These are phyloP conservation scores for Boletus mariae DNA, from an alignment of 1,284 basidiomycete species.

Conservation along the genomic window DNA sequence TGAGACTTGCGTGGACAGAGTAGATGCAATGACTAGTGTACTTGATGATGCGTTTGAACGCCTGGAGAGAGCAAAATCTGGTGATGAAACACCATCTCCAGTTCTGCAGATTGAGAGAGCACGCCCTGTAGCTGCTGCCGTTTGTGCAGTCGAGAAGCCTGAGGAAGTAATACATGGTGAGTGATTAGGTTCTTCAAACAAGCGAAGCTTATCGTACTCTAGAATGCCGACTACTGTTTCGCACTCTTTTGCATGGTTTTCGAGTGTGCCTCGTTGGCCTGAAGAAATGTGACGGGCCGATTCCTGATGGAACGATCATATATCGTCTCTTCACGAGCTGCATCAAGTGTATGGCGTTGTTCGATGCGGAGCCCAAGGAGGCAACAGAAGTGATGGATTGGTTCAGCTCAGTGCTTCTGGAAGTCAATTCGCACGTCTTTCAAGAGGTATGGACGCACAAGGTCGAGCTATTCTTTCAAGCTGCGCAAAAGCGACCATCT, in stretches of 20 bases:
- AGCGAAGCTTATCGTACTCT: slow-evolving; percentile 11
- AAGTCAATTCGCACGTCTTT: slow-evolving; percentile 88
- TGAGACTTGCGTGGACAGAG: slow-evolving; percentile 83
- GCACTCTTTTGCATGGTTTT: slow-evolving; percentile 88
- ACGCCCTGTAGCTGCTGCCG: slow-evolving; percentile 71
- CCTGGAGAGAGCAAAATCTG: slow-evolving; percentile 49
- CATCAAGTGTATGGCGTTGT: slow-evolving; percentile 82
- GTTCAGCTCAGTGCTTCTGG: slow-evolving; percentile 74
- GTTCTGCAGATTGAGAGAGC: slow-evolving; percentile 70
- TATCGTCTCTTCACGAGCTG: slow-evolving; percentile 86
- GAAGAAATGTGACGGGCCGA: slow-evolving; percentile 74
- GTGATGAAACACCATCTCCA: slow-evolving; percentile 42
- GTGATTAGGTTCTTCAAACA: slow-evolving; percentile 17
- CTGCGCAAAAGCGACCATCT: slow-evolving; percentile 71
- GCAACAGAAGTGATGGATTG: slow-evolving; percentile 87
- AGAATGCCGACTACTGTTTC: slow-evolving; percentile 87
- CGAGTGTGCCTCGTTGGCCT: slow-evolving; percentile 79
- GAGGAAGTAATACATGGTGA: slow-evolving; percentile 72
- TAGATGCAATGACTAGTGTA: slow-evolving; percentile 76
- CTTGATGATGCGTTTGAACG: slow-evolving; percentile 55
- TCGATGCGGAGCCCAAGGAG: slow-evolving; percentile 81
- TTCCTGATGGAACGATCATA: slow-evolving; percentile 85
- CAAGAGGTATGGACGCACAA: slow-evolving; percentile 93
- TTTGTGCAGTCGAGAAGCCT: slow-evolving; percentile 72
- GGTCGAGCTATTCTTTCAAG: slow-evolving; percentile 85